A percentile compares a stretch with the other conserved stretches of the same genome.
Evolutionary conservation across 2,329 filamentous ascomycete species (phyloP).

Genomic region (Lithohypha guttulata): DNA sequence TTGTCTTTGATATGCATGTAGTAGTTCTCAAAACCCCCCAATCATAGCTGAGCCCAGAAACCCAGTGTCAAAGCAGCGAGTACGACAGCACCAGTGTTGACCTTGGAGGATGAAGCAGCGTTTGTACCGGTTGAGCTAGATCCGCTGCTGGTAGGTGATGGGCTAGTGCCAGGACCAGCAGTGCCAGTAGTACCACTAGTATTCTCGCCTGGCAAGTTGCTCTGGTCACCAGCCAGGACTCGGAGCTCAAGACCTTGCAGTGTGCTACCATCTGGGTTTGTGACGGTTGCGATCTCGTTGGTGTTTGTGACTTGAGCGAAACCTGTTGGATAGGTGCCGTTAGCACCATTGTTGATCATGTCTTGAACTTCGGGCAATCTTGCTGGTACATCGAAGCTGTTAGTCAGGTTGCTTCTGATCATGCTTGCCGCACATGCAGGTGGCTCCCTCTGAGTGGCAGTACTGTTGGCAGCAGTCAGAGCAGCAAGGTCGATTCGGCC

Average conservation of each 20-base stretch:
- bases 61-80: conserved; percentile 5
- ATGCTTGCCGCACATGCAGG: conserved; percentile 56
- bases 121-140: conserved; percentile 11
- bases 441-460: conserved; percentile 43
- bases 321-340: conserved; percentile 48
- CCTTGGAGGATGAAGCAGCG: conserved; percentile 10
- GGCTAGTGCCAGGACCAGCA: conserved; percentile 15
- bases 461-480: conserved; percentile 53
- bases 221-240: conserved; percentile 39
- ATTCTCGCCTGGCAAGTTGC: conserved; percentile 45
- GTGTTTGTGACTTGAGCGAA: conserved; percentile 51
- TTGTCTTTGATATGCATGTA: no score
- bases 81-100: conserved; percentile 4
- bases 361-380: conserved; percentile 57
- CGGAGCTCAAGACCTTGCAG: conserved; percentile 55
- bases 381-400: conserved; percentile 65
- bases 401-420: conserved; percentile 61
- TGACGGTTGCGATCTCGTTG: conserved; percentile 47
- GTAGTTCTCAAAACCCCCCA: no score
- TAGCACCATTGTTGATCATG: conserved; percentile 67
- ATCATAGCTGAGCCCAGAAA: conserved; percentile 6
- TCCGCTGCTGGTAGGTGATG: conserved; percentile 9
- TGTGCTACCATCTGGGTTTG: conserved; percentile 42
- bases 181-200: conserved; percentile 24
- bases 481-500: conserved; percentile 59